Conservation (phyloP, 139 green algal genomes). For the Chlorella sp. region DNA sequence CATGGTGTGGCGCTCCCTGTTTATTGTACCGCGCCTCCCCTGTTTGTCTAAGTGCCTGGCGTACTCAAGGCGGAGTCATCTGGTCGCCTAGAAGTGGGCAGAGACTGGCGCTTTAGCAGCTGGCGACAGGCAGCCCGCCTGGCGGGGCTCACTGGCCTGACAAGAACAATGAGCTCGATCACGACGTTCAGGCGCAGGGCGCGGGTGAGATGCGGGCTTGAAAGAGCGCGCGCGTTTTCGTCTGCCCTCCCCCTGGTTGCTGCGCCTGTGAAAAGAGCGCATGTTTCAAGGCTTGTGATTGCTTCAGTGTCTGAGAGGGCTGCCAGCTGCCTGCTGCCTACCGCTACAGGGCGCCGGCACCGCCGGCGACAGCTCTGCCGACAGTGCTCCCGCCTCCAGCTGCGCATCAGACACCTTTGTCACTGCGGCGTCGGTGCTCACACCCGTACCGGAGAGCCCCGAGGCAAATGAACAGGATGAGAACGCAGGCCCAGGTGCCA, state of each 20-base stretch:
- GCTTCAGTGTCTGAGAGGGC: too few species aligned
- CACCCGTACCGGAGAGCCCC: constrained; percentile 31
- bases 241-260: too few species aligned
- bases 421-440: constrained; percentile 27
- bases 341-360: not conserved
- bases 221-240: too few species aligned
- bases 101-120: too few species aligned
- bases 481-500: not conserved
- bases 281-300: not conserved
- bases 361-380: not conserved
- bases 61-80: too few species aligned
- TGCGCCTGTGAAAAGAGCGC: too few species aligned
- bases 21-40: too few species aligned
- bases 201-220: not conserved
- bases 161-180: not conserved
- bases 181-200: not conserved
- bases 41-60: too few species aligned
- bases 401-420: not conserved
- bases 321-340: not conserved
- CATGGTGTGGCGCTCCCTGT: too few species aligned
- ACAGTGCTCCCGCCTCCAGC: not conserved
- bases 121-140: too few species aligned
- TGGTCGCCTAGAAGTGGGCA: too few species aligned
- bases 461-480: not conserved
- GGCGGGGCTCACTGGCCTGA: too few species aligned